Conservation (phyloP, 2,329 filamentous ascomycete species). For the Cordyceps cateniannulata region DNA sequence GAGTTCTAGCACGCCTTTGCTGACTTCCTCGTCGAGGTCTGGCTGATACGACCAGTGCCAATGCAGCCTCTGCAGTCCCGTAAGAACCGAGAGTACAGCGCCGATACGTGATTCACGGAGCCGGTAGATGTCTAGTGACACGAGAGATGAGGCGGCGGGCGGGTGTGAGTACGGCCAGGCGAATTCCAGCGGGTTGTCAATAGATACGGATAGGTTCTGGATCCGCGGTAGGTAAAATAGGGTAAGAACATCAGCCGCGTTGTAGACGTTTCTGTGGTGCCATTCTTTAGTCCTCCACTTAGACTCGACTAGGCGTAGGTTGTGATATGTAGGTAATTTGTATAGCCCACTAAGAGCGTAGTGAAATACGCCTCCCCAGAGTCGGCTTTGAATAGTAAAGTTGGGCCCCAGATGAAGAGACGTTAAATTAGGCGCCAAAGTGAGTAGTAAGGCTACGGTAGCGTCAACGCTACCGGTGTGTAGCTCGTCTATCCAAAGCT, state of each 20-base stretch:
- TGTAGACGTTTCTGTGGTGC: neutral
- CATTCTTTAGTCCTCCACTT: neutral
- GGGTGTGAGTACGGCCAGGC: neutral
- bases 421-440: neutral
- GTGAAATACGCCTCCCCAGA: neutral
- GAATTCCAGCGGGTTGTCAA: neutral
- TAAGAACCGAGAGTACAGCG: neutral
- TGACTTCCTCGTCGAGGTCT: neutral
- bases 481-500: neutral
- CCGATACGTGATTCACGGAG: neutral
- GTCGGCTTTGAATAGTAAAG: neutral
- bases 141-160: neutral
- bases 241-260: neutral
- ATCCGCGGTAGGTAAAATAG: neutral
- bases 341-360: neutral
- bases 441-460: neutral
- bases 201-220: neutral
- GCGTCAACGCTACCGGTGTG: neutral
- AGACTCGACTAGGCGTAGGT: neutral
- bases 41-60: slow-evolving; percentile 3
- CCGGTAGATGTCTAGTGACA: neutral
- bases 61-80: neutral
- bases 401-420: neutral
- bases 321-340: neutral
- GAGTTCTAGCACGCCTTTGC: neutral